Percentiles rank a stretch among this genome's conserved stretches.
Evolutionary conservation across 2,329 filamentous ascomycete species (phyloP).

Genomic region (Epichloe elymi): DNA sequence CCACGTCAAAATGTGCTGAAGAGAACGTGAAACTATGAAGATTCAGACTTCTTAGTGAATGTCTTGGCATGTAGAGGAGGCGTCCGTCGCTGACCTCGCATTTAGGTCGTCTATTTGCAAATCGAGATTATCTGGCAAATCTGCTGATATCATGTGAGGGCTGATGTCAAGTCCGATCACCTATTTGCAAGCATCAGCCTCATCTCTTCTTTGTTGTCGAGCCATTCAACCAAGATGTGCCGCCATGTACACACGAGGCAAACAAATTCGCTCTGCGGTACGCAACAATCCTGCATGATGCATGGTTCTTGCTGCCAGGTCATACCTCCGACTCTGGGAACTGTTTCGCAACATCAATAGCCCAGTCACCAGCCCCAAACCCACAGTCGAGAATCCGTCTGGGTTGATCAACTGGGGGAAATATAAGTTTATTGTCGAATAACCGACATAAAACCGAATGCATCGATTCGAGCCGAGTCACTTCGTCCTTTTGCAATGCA

Average conservation of each 20-base stretch:
- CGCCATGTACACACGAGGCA: too few species aligned
- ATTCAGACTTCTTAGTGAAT: background rate
- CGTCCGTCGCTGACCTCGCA: slow-evolving; percentile 30
- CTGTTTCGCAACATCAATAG: slow-evolving; percentile 50
- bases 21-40: slow-evolving; percentile 48
- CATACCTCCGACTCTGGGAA: slow-evolving; percentile 51
- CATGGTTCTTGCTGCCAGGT: background rate
- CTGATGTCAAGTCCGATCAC: slow-evolving; percentile 61
- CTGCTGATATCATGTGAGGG: slow-evolving; percentile 54
- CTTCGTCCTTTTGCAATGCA: slow-evolving; percentile 42
- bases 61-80: background rate
- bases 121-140: slow-evolving; percentile 51
- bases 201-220: background rate
- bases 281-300: background rate
- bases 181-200: slow-evolving; percentile 25
- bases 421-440: slow-evolving; percentile 56
- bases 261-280: background rate
- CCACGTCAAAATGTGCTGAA: slow-evolving; percentile 62
- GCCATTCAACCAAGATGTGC: background rate
- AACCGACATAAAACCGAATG: slow-evolving; percentile 48
- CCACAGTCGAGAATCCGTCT: slow-evolving; percentile 58
- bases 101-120: slow-evolving; percentile 65
- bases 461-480: slow-evolving; percentile 48
- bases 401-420: slow-evolving; percentile 48
- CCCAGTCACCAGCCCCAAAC: slow-evolving; percentile 60